A percentile compares a stretch with the other conserved stretches of the same genome.
Evolutionary conservation across 352 stramenopile species (phyloP).

Genomic region (Globisporangium orthogonon): DNA sequence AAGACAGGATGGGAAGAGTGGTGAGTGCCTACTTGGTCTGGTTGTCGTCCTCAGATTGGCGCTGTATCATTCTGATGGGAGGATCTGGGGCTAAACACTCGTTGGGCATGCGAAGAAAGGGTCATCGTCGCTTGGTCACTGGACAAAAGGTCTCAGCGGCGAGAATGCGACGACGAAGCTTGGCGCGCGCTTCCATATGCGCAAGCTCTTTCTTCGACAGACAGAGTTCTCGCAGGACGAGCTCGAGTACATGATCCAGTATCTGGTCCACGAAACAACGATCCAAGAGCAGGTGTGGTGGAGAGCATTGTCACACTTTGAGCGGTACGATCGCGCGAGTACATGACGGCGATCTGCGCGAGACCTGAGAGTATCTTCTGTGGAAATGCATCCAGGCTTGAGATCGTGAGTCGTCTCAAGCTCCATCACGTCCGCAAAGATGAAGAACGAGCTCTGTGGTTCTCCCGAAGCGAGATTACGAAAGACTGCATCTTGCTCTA

Average conservation of each 20-base stretch:
- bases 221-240: constrained; percentile 35
- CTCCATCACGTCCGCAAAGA: constrained; percentile 27
- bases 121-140: neutral
- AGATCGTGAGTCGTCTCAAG: constrained; percentile 31
- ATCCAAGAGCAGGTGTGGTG: constrained; percentile 34
- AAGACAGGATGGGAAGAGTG: neutral
- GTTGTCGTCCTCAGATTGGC: too few relatives aligned
- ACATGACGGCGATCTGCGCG: too few relatives aligned
- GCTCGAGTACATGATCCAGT: constrained; percentile 38
- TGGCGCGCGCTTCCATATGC: constrained; percentile 33
- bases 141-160: constrained; percentile 3
- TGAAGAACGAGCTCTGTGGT: constrained; percentile 30
- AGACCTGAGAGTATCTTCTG: neutral
- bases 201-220: constrained; percentile 32
- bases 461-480: constrained; percentile 29
- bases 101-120: neutral
- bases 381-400: constrained; percentile 14
- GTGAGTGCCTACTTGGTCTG: neutral
- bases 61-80: neutral
- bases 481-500: constrained; percentile 36
- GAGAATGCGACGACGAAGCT: constrained; percentile 29
- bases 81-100: neutral
- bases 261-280: constrained; percentile 33
- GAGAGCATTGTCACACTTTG: constrained; percentile 21
- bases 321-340: constrained; percentile 19